phyloP scores from a whole-genome alignment of 306 rosid species.

The Coriaria nepalensis region DNA sequence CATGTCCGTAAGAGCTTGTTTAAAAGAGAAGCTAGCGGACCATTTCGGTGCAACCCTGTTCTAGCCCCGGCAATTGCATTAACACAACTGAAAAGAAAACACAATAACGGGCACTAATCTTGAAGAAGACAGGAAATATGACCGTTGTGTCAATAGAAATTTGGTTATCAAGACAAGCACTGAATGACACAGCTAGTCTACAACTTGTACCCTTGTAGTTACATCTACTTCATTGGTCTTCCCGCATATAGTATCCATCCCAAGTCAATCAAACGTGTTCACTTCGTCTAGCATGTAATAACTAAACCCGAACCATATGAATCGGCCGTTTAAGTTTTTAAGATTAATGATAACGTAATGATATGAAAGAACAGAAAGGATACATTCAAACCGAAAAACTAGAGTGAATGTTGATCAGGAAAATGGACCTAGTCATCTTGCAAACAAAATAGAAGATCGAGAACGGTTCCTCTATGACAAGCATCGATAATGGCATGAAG shows the following conservation, averaged over 20 bases:
- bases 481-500: slow-evolving; percentile 43
- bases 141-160: slow-evolving; percentile 37
- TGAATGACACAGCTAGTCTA: slow-evolving; percentile 38
- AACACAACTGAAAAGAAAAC: too few relatives aligned
- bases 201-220: slow-evolving; percentile 40
- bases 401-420: not conserved
- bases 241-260: slow-evolving; percentile 28
- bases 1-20: too few relatives aligned
- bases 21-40: too few relatives aligned
- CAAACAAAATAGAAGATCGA: slow-evolving; percentile 34
- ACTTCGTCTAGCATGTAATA: too few relatives aligned
- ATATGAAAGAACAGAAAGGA: too few relatives aligned
- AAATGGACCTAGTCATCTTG: slow-evolving; percentile 20
- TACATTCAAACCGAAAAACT: not conserved
- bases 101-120: too few relatives aligned
- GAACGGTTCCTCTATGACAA: slow-evolving; percentile 39
- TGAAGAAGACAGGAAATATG: too few relatives aligned
- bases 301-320: too few relatives aligned
- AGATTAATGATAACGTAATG: too few relatives aligned
- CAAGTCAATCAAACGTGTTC: slow-evolving; percentile 7
- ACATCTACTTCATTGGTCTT: slow-evolving; percentile 37
- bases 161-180: slow-evolving; percentile 43
- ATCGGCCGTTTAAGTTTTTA: not conserved
- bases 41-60: too few relatives aligned
- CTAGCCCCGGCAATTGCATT: slow-evolving; percentile 7